Percentiles rank a stretch among this genome's conserved stretches.
Conservation (phyloP, 164 flowering plant genomes). For the Nymphaea thermarum region DNA sequence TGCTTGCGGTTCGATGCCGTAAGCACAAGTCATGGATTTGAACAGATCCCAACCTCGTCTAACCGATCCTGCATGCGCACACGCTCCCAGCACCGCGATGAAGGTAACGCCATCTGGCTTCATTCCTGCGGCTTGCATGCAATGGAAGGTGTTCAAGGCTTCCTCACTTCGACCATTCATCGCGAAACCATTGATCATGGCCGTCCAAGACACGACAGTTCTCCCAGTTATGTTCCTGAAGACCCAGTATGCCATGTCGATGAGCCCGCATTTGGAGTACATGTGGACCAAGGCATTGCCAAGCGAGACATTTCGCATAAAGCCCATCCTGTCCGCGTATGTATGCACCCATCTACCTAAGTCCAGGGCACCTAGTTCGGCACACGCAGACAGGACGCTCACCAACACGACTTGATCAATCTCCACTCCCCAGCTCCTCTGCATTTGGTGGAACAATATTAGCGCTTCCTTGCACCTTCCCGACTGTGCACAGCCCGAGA, state of each 20-base stretch:
- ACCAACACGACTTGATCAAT: constrained; percentile 46
- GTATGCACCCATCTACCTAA: constrained; percentile 49
- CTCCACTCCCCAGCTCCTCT: constrained; percentile 13
- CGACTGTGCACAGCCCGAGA: constrained; percentile 32
- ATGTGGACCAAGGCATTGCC: constrained; percentile 45
- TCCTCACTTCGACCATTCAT: constrained; percentile 39
- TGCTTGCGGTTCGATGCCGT: constrained; percentile 26
- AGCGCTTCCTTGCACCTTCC: constrained; percentile 43
- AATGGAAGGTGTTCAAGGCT: constrained; percentile 24
- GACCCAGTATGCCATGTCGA: constrained; percentile 25
- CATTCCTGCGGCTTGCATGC: constrained; percentile 20
- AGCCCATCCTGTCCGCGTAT: not conserved
- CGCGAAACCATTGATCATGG: constrained; percentile 43
- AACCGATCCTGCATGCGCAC: constrained; percentile 45
- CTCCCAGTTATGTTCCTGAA: constrained; percentile 28
- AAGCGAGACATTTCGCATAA: constrained; percentile 17
- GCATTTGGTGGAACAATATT: constrained; percentile 33
- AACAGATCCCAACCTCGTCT: constrained; percentile 28
- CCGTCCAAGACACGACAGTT: constrained; percentile 38
- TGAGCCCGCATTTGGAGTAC: constrained; percentile 44
- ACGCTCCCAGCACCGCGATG: constrained; percentile 43
- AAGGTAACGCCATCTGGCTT: constrained; percentile 39
- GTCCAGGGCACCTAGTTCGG: constrained; percentile 41
- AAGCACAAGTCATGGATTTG: constrained; percentile 21
- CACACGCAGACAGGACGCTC: constrained; percentile 47